Base-by-base conservation (phyloP, 257 asterid genomes). In the Nicotiana knightiana region DNA sequence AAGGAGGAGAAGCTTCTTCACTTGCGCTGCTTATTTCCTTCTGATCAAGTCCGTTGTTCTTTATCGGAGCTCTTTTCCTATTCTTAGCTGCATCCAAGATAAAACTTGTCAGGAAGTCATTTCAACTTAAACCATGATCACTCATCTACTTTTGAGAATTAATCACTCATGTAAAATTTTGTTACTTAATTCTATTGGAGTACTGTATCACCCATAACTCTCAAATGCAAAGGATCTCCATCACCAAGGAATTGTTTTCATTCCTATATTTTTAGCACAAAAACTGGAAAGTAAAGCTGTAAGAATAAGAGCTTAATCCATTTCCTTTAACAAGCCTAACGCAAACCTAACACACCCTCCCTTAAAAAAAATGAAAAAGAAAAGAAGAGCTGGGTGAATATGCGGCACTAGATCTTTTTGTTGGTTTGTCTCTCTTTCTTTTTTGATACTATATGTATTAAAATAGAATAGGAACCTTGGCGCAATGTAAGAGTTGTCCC, bases 51-150 rank as follows among this genome's bases (percentile, higher is more conserved):
- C 75, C 87, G 37, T 48, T 58, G 18, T 62, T 80, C 67, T 76
- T 61, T 75, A 59, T 82, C 26, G 82, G 77, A 81, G 39, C 73
- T 64, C 83, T 76, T 84, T 82, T 87, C 82, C 89, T 76, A 5
- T n/a, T 82, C 86, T 95, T 93, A 80, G 98, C 98, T 95, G 95
- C 67, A 81, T 16, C 59, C 76, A 83, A 30, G 82, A 83, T 65
- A 83, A 76, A 86, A 81, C 39, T 70, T 73, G 24, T 76, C 68
- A 57, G 83, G 17, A 67, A 58, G 43, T 46, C 62, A 55, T 64
- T 37, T 30, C 35, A 16, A 70, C 79, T 75, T 51, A 26, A 28
- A 71, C 61, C 39, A 71, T 48, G 24, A 71, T 24, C 79, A 71
- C 79, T 71, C 58, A 16, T 8, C 28, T 11, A 1, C 18, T 13